Evolutionary conservation across 2,329 filamentous ascomycete species (phyloP).

Genomic region (Magnaporthiopsis incrustans): DNA sequence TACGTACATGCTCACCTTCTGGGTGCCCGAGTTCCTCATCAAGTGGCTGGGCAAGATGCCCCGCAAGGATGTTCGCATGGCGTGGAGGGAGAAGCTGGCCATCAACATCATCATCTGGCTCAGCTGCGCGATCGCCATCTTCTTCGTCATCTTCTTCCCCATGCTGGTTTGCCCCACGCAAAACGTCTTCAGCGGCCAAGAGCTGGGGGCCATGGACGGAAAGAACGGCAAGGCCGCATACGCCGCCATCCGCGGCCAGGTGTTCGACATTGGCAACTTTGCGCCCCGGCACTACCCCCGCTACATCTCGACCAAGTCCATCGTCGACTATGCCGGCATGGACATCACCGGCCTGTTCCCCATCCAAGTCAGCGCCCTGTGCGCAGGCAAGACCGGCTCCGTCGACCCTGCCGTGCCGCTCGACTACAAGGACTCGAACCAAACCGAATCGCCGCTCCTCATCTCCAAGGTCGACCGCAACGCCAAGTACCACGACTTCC

Average conservation of each 20-base stretch:
- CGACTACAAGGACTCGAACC: conserved; percentile 73
- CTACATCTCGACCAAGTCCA: conserved; percentile 48
- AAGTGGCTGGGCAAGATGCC: conserved; percentile 72
- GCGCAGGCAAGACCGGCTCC: conserved; percentile 62
- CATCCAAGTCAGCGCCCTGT: conserved; percentile 87
- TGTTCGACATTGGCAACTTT: conserved; percentile 74
- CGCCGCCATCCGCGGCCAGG: conserved; percentile 77
- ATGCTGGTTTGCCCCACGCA: conserved; percentile 84
- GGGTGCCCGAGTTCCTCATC: conserved; percentile 77
- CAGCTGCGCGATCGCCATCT: conserved; percentile 66
- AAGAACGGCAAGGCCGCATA: conserved; percentile 57
- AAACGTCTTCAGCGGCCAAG: conserved; percentile 71
- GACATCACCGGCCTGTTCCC: conserved; percentile 90
- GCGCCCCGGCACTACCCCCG: conserved; percentile 71
- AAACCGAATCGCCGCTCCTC: conserved; percentile 56
- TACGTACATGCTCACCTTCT: conserved; percentile 79
- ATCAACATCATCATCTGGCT: conserved; percentile 98
- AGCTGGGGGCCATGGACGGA: conserved; percentile 68
- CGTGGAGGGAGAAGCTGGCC: conserved; percentile 94
- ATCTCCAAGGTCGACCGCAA: conserved; percentile 64
- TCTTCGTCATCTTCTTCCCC: conserved; percentile 80
- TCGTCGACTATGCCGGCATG: conserved; percentile 75
- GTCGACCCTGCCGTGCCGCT: conserved; percentile 69
- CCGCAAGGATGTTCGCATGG: conserved; percentile 83
- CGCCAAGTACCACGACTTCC: conserved; percentile 84